Evolutionary conservation across 805 yeast genomes (phyloP), one percentile per base, ranked within the genome.

Genomic region (Babjeviella inositovora): DNA sequence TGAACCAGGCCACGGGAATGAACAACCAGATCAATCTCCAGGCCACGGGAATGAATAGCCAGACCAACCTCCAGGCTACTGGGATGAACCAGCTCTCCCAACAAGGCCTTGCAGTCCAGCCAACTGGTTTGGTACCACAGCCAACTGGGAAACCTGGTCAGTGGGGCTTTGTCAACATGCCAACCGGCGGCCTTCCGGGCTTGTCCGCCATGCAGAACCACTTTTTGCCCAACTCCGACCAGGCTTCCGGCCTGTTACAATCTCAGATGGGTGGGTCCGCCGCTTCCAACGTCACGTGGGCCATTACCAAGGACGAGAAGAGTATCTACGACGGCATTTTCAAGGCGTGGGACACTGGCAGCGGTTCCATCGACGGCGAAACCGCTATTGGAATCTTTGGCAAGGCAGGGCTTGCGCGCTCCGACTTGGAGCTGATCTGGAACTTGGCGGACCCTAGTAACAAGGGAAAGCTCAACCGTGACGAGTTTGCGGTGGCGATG

Each of bases 401-500:
- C 26, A 87, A 90, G 50, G 77, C 93, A 11, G 97, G 97, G 3
- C 64, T 90, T 34, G 61, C 72, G 26, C 70, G 95, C 45, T 58
- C 70, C 4, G 96, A 85, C 38, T 60, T 87, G 31, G 97, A 85
- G 46, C 61, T 71, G 19, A 84, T 90, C 31, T 87, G 98, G 98
- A 79, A 70, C 23, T 59, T 87, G 33, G 68, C 85, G 26, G 97
- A 90, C 44, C 64, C 73, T 9, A 71, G 73, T 26, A 77, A 84
- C 44, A 62, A 75, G 26, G 95, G 96, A 4, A 70, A 67, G 41
- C 66, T 87, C 34, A 79, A 80, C 43, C 71, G 69, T 38, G 95
- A 87, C 43, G 93, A 82, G 45, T 90, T 87, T 53, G 76, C 94
- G 0, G 84, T 90, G 17, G 96, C 97, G 15, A 90, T 87, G 97